phyloP scores from a whole-genome alignment of 495 filamentous ascomycete genomes.

The Lentithecium fluviatile region DNA sequence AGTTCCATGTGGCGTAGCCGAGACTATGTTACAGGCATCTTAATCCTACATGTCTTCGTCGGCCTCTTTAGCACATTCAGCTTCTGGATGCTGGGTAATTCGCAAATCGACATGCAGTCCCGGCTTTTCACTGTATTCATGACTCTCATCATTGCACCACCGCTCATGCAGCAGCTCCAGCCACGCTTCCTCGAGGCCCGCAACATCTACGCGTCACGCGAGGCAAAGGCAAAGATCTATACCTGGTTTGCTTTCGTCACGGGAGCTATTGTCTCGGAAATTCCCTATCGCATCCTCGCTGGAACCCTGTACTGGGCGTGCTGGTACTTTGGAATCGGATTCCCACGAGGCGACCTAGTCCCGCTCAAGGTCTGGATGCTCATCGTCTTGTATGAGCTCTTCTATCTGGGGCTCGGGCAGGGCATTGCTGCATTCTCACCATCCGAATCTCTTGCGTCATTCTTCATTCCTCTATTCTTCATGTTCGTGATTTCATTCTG shows the following conservation, averaged over 20 bases:
- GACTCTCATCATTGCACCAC: slow-evolving; percentile 43
- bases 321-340: slow-evolving; percentile 60
- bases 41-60: slow-evolving; percentile 43
- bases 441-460: slow-evolving; percentile 54
- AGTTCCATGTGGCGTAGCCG: slow-evolving; percentile 36
- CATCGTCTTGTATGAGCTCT: slow-evolving; percentile 50
- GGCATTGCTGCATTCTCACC: slow-evolving; percentile 57
- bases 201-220: slow-evolving; percentile 18
- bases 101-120: slow-evolving; percentile 41
- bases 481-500: slow-evolving; percentile 55
- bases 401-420: slow-evolving; percentile 54
- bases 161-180: slow-evolving; percentile 34
- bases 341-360: slow-evolving; percentile 46
- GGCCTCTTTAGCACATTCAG: slow-evolving; percentile 59
- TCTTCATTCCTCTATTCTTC: slow-evolving; percentile 55
- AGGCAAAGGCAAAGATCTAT: slow-evolving; percentile 45
- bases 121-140: slow-evolving; percentile 45
- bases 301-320: slow-evolving; percentile 58
- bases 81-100: slow-evolving; percentile 43
- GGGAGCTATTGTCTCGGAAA: slow-evolving; percentile 51
- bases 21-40: slow-evolving; percentile 51
- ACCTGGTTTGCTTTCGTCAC: slow-evolving; percentile 47
- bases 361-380: slow-evolving; percentile 49
- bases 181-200: slow-evolving; percentile 26
- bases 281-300: slow-evolving; percentile 60